phyloP scores from a whole-genome alignment of 2,329 filamentous ascomycete genomes.

The Neopestalotiopsis sp. region DNA sequence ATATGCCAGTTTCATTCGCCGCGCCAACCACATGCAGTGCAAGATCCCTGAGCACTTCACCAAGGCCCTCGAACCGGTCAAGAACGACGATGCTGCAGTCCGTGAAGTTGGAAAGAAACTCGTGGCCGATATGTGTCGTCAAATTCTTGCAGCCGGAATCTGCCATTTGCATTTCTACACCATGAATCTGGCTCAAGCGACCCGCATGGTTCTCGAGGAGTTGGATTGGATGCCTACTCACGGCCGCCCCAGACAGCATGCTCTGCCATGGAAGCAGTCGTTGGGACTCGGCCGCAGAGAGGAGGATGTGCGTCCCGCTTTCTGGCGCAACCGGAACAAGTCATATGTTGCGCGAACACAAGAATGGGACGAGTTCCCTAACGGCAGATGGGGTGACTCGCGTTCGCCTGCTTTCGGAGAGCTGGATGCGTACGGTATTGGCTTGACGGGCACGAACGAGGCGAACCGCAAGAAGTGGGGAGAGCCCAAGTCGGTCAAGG shows the following conservation, averaged over 20 bases:
- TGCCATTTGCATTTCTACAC: conserved; percentile 97
- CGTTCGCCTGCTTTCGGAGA: conserved; percentile 96
- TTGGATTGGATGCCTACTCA: conserved; percentile 79
- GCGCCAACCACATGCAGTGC: conserved; percentile 90
- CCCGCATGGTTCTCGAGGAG: conserved; percentile 91
- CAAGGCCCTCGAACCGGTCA: conserved; percentile 83
- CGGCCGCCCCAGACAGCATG: conserved; percentile 80
- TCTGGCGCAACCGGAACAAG: conserved; percentile 97
- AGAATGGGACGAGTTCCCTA: conserved; percentile 99
- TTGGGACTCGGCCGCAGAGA: conserved; percentile 85
- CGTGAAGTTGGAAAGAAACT: conserved; percentile 87
- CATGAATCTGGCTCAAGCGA: conserved; percentile 97
- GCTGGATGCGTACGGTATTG: conserved; percentile 91
- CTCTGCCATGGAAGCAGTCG: conserved; percentile 96
- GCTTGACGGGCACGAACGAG: conserved; percentile 92
- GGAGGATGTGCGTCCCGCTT: conserved; percentile 96
- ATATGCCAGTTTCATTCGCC: conserved; percentile 87
- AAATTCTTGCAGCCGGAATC: conserved; percentile 81
- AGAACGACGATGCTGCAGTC: conserved; percentile 94
- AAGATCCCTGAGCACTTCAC: conserved; percentile 83
- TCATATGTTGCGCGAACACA: conserved; percentile 95
- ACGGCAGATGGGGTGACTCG: conserved; percentile 97
- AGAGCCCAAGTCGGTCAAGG: conserved; percentile 76
- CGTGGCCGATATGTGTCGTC: conserved; percentile 88
- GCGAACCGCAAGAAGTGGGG: conserved; percentile 97